These are phyloP conservation scores for Scheffersomyces segobiensis DNA, from an alignment of 1,139 yeast species.

Conservation along the genomic window DNA sequence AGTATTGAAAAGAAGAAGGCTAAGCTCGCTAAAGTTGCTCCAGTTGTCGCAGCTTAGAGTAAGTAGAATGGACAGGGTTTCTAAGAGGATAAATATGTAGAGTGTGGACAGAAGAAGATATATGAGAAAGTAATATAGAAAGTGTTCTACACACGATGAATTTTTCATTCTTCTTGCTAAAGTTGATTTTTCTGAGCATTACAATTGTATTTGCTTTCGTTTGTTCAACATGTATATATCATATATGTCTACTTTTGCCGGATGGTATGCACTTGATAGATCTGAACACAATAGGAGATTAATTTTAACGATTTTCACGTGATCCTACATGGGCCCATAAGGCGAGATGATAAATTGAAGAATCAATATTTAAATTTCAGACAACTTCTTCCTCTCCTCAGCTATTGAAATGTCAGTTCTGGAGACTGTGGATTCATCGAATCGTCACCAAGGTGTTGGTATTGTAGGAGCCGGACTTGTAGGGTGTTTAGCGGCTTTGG, in stretches of 20 bases:
- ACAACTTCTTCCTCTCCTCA: neutral
- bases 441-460: conserved; percentile 35
- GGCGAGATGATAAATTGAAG: neutral
- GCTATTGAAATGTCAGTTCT: neutral
- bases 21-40: conserved; percentile 10
- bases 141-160: too few species aligned
- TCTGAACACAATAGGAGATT: neutral
- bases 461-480: conserved; percentile 86
- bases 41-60: neutral
- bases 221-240: neutral
- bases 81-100: neutral
- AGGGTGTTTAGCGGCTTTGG: conserved; percentile 84
- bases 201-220: too few species aligned
- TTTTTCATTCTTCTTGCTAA: too few species aligned
- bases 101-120: too few species aligned
- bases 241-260: neutral
- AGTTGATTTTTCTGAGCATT: too few species aligned
- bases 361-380: too few species aligned
- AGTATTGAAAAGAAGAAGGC: conserved; percentile 15
- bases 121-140: too few species aligned
- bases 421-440: neutral
- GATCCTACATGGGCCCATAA: neutral
- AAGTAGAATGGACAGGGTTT: neutral
- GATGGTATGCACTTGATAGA: neutral
- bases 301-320: neutral